Evolutionary conservation across 2,329 filamentous ascomycete genomes (phyloP).

Genomic region (Phialophora macrospora): DNA sequence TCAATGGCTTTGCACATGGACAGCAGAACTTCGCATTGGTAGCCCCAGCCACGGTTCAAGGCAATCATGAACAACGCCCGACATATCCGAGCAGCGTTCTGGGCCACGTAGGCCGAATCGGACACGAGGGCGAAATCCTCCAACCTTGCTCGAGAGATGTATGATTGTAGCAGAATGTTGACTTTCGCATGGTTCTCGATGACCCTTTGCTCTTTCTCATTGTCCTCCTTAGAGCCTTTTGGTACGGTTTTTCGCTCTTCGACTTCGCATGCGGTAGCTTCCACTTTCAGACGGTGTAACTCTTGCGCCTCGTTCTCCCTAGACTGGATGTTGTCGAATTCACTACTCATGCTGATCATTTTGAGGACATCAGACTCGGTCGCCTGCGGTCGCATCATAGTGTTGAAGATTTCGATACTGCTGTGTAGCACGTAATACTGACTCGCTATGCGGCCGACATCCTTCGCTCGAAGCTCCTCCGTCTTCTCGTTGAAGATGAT

Average conservation of each 20-base stretch:
- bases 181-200: constrained; percentile 83
- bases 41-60: constrained; percentile 90
- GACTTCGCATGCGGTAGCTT: constrained; percentile 77
- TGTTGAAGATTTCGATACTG: constrained; percentile 95
- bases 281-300: constrained; percentile 72
- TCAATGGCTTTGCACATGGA: constrained; percentile 97
- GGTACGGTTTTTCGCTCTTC: constrained; percentile 65
- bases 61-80: constrained; percentile 97
- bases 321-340: constrained; percentile 96
- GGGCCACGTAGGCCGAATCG: constrained; percentile 91
- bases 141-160: constrained; percentile 83
- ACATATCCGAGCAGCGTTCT: constrained; percentile 93
- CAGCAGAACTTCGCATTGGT: constrained; percentile 88
- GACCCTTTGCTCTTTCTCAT: constrained; percentile 70
- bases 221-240: constrained; percentile 64
- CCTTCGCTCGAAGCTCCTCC: constrained; percentile 90
- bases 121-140: constrained; percentile 94
- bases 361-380: constrained; percentile 90
- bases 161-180: constrained; percentile 91
- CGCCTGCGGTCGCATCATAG: constrained; percentile 83
- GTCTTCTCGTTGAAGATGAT: constrained; percentile 97
- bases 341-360: constrained; percentile 97
- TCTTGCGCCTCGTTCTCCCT: constrained; percentile 90
- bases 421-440: constrained; percentile 95
- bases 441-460: constrained; percentile 93